Evolutionary conservation across 805 yeast genomes (phyloP).

Genomic region (Yamadazyma sp.): DNA sequence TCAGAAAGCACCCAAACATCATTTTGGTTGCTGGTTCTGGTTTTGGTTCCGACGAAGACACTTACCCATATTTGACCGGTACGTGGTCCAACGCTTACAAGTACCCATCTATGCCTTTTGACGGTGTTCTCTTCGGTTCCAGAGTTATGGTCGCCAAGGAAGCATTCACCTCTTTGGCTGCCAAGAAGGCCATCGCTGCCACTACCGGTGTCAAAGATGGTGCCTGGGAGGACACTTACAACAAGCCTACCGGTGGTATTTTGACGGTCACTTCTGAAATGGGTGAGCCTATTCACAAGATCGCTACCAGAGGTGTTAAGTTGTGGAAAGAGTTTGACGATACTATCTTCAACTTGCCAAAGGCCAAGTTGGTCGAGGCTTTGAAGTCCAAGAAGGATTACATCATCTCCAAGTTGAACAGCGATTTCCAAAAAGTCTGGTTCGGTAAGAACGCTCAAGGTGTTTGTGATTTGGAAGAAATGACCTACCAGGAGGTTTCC

Average conservation of each 20-base stretch:
- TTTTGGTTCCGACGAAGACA: conserved; percentile 94
- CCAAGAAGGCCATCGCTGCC: conserved; percentile 86
- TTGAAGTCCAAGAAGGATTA: conserved; percentile 80
- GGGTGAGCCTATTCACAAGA: conserved; percentile 99
- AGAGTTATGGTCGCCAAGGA: conserved; percentile 98
- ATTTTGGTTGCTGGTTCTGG: conserved; percentile 97
- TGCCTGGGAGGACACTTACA: conserved; percentile 93
- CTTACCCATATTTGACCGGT: conserved; percentile 97
- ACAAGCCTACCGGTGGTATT: conserved; percentile 95
- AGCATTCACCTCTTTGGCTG: conserved; percentile 90
- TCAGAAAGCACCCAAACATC: conserved; percentile 88
- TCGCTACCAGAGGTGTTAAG: conserved; percentile 96
- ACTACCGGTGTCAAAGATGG: conserved; percentile 88
- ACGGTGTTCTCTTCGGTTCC: conserved; percentile 94
- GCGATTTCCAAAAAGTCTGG: conserved; percentile 98
- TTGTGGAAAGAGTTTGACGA: conserved; percentile 98
- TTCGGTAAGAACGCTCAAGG: conserved; percentile 79
- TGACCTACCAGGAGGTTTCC: conserved; percentile 93
- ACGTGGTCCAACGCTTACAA: conserved; percentile 85
- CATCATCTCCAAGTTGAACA: conserved; percentile 81
- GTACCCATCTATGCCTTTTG: conserved; percentile 99
- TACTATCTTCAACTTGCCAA: conserved; percentile 87
- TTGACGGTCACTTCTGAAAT: conserved; percentile 95
- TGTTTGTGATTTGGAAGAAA: conserved; percentile 87
- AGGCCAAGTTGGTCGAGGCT: conserved; percentile 80